Conservation (phyloP, 108 stramenopile species). For the Parietichytrium sp. region DNA sequence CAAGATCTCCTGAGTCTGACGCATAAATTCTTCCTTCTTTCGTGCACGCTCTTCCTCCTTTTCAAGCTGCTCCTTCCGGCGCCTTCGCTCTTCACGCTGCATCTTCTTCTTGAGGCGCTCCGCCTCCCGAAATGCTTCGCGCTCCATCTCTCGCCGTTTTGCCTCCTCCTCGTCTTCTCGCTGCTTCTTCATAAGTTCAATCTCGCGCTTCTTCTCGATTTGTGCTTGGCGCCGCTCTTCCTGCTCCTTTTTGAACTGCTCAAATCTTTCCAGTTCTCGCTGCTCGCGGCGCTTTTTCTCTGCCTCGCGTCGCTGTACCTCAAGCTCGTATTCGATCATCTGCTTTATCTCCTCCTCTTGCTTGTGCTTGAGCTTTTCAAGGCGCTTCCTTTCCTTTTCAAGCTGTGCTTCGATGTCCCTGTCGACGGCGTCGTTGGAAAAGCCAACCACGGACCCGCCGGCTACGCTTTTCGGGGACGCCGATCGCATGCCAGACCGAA, state of each 20-base stretch:
- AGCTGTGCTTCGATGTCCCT: slow-evolving; percentile 18
- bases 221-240: slow-evolving; percentile 54
- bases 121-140: not conserved
- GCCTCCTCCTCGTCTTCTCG: slow-evolving; percentile 41
- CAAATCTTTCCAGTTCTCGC: not conserved
- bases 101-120: slow-evolving; percentile 44
- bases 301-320: slow-evolving; percentile 4
- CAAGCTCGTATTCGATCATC: slow-evolving; percentile 16
- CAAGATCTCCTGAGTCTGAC: slow-evolving; percentile 41
- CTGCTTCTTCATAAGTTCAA: slow-evolving; percentile 43
- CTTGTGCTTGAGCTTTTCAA: slow-evolving; percentile 35
- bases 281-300: slow-evolving; percentile 38
- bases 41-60: slow-evolving; percentile 54
- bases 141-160: slow-evolving; percentile 39
- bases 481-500: too few relatives aligned
- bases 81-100: slow-evolving; percentile 43
- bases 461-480: not conserved
- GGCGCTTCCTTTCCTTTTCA: not conserved
- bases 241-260: slow-evolving; percentile 1
- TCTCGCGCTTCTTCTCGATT: slow-evolving; percentile 45
- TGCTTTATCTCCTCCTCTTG: slow-evolving; percentile 41
- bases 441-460: not conserved
- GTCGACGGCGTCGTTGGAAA: not conserved
- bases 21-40: slow-evolving; percentile 49
- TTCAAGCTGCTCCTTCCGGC: slow-evolving; percentile 49